Base-by-base conservation (phyloP, 2,329 filamentous ascomycete genomes). In the Nakataea oryzae region DNA sequence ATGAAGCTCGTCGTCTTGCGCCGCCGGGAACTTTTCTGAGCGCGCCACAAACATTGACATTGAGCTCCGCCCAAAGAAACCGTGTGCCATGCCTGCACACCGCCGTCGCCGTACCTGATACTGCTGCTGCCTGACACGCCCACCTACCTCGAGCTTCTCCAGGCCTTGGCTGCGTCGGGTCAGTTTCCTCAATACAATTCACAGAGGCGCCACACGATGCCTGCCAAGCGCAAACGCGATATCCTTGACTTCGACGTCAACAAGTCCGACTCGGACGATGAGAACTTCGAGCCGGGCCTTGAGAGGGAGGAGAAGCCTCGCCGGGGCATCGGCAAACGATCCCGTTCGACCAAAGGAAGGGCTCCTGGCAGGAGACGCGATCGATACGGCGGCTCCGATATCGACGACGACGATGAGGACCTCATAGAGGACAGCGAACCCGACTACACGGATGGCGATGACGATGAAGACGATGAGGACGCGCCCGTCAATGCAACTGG, bases 221-320 rank as follows among this genome's bases (percentile, higher is more conserved):
- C 74, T n/a, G 66, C 71, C 62, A 86, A 86, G 71, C 76, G 85
- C 61, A 88, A 86, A 78, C 76, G 80, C 65, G 78, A 78, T 63
- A 69, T 75, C 32, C 73, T 85, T 62, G 80, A 84, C 62, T 88
- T 87, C 67, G 86, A 88, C 71, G 84, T 83, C 3, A 87, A 87
- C 71, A 82, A 85, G 70, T 88, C 86, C 60, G 86, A 88, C 67
- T 78, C 86, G 2, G 81, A 85, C 59, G 86, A 88, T 69, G 84
- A 85, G 66, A 86, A 86, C 71, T 88, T 88, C 68, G 81, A 86
- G 63, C 85, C 85, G 21, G 67, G 73, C 30, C 78, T 80, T 66
- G 76, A 74, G 54, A 65, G 71, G 27, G 78, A 79, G 65, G 76
- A 74, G 29, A 74, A 75, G 32, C 74, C 79, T 21, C 74, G 74